A percentile compares a stretch with the other conserved stretches of the same genome.
Evolutionary conservation across 2,329 filamentous ascomycete genomes (phyloP).

Genomic region (Talaromyces sp.): DNA sequence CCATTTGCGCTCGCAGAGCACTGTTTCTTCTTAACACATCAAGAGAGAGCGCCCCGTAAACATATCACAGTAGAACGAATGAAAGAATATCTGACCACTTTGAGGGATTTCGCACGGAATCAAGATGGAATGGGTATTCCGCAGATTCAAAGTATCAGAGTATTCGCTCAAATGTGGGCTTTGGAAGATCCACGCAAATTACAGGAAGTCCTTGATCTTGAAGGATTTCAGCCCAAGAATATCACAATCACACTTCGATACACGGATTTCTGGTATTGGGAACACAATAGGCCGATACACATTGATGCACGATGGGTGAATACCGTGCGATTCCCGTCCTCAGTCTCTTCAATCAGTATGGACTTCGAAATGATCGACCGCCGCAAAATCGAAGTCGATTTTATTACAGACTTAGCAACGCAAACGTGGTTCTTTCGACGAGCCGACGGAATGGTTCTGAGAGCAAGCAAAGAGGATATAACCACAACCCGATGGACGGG

Average conservation of each 20-base stretch:
- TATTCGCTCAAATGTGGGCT: constrained; percentile 45
- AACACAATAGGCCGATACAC: constrained; percentile 34
- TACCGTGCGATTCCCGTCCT: constrained; percentile 27
- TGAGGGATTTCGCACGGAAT: constrained; percentile 21
- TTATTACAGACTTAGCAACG: constrained; percentile 40
- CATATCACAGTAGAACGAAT: constrained; percentile 17
- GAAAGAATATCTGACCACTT: constrained; percentile 19
- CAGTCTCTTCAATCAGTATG: constrained; percentile 41
- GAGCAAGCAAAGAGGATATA: constrained; percentile 28
- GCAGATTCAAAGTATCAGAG: constrained; percentile 33
- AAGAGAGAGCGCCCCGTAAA: constrained; percentile 31
- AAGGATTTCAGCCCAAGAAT: constrained; percentile 32
- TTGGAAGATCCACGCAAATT: constrained; percentile 33
- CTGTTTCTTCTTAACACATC: constrained; percentile 35
- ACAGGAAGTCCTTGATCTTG: constrained; percentile 25
- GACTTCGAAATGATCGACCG: constrained; percentile 50
- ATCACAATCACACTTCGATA: constrained; percentile 50
- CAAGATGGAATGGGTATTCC: constrained; percentile 16
- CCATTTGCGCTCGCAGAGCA: constrained; percentile 42
- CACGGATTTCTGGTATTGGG: constrained; percentile 51
- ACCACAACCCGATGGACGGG: constrained; percentile 45
- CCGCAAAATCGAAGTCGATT: constrained; percentile 46
- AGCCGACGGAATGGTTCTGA: constrained; percentile 32
- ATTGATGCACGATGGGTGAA: constrained; percentile 41
- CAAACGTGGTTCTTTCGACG: constrained; percentile 37